Base-by-base conservation (phyloP, 306 rosid species). In the Carpinus viminea region DNA sequence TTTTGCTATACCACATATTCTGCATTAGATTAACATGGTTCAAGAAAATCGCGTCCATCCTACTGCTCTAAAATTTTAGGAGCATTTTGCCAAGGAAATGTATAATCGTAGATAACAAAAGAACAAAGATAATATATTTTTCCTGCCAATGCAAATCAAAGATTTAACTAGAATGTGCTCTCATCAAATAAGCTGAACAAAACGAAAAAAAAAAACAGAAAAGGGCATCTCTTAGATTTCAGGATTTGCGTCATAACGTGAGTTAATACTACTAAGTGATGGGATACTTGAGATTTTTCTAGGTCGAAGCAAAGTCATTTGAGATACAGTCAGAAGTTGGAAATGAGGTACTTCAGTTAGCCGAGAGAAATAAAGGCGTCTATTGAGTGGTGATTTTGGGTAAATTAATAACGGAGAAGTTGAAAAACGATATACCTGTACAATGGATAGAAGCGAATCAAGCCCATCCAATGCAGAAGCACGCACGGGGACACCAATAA, bases 401-500 rank as follows among this genome's bases (percentile, higher is more conserved):
- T n/a, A 78, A 2, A 3, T 60, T 52, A 36, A 12, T 28, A 34
- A 66, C 18, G 0, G 1, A 7, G 21, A 8, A 66, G 15, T 17
- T 36, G 26, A 13, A 36, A 46, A 59, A 59, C 7, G 18, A 7
- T 26, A 61, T 86, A 93, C 99, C 97, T 95, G 96, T 71, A 92
- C 92, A 70, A 93, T 95, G 24, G 98, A 93, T 70, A 92, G 82
- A 72, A 91, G 91, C 7, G 99, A 95, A 90, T 93, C 99, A 36
- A 93, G 38, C 70, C 99, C 98, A 76, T 85, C 93, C 76, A 95
- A 79, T 47, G 91, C 56, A 74, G 98, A 88, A 72, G 91, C 93
- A 68, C 96, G 94, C 64, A 95, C 96, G 17, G 99, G 98, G 77
- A 95, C 99, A 60, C 96, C 98, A 69, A 95, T 76, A 54, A 95